Percentiles rank a stretch among this genome's conserved stretches.
These are phyloP conservation scores for Apophysomyces ossiformis DNA, from an alignment of 371 early-diverging fungal species.

Conservation along the genomic window DNA sequence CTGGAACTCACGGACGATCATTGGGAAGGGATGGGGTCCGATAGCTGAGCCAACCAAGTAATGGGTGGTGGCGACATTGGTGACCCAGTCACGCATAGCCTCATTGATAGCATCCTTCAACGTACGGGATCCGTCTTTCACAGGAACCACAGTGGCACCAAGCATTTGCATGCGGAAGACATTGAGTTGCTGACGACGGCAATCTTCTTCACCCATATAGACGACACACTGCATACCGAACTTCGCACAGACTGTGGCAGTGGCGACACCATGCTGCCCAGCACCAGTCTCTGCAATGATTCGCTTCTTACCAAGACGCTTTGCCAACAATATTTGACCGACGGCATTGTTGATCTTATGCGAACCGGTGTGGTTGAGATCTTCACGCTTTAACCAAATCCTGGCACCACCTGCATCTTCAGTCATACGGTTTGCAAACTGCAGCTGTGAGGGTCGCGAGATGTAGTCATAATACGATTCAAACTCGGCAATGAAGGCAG, in stretches of 20 bases:
- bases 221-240: conserved; percentile 94
- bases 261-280: conserved; percentile 98
- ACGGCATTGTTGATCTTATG: conserved; percentile 99
- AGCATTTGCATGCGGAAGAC: conserved; percentile 96
- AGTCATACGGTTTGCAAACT: conserved; percentile 86
- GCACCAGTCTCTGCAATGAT: conserved; percentile 99
- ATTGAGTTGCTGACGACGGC: conserved; percentile 91
- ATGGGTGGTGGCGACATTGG: conserved; percentile 92
- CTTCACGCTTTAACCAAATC: conserved; percentile 98
- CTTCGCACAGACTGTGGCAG: conserved; percentile 98
- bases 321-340: conserved; percentile 92
- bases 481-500: conserved; percentile 90
- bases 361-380: conserved; percentile 97
- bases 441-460: conserved; percentile 89
- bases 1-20: conserved; percentile 96
- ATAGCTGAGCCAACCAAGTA: conserved; percentile 97
- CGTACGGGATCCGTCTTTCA: conserved; percentile 78
- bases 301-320: conserved; percentile 93
- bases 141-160: conserved; percentile 93
- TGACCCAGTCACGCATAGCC: conserved; percentile 98
- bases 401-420: conserved; percentile 81
- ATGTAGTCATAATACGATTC: conserved; percentile 89
- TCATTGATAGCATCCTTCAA: conserved; percentile 98
- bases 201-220: conserved; percentile 98
- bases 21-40: conserved; percentile 95